These are phyloP conservation scores for Xylariaceae sp. DNA, from an alignment of 2,329 filamentous ascomycete genomes.

Conservation along the genomic window DNA sequence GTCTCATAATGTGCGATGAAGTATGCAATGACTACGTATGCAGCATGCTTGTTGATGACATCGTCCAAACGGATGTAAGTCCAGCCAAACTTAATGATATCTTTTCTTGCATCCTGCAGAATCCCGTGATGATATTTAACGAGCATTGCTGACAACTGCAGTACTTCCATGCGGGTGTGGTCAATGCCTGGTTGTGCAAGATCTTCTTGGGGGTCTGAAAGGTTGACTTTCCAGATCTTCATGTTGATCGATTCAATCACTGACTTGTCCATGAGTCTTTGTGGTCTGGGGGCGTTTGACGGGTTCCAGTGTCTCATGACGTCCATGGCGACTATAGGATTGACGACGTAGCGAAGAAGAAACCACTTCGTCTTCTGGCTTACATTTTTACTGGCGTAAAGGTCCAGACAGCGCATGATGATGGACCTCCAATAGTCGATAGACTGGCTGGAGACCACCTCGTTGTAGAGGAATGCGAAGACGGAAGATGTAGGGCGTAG, in stretches of 20 bases:
- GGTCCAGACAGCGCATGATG: conserved; percentile 79
- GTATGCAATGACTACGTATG: conserved; percentile 94
- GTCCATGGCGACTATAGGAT: conserved; percentile 95
- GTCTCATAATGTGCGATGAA: conserved; percentile 98
- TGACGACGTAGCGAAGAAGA: conserved; percentile 84
- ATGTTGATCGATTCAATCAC: conserved; percentile 88
- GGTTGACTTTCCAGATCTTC: conserved; percentile 89
- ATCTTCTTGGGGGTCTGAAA: conserved; percentile 79
- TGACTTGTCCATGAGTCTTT: conserved; percentile 75
- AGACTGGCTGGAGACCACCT: conserved; percentile 79
- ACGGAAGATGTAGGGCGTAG: conserved; percentile 73
- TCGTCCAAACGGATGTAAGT: conserved; percentile 98
- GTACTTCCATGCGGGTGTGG: conserved; percentile 90
- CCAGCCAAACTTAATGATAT: conserved; percentile 99
- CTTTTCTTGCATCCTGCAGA: conserved; percentile 87
- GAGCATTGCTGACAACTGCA: conserved; percentile 90
- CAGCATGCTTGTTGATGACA: conserved; percentile 97
- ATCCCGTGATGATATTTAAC: conserved; percentile 91
- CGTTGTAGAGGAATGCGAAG: conserved; percentile 76
- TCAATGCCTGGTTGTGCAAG: conserved; percentile 81
- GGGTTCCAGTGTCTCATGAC: conserved; percentile 77
- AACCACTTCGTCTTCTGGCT: conserved; percentile 92
- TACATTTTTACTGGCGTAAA: conserved; percentile 74
- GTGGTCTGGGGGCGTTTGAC: conserved; percentile 51
- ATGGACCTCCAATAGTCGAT: conserved; percentile 82